Conservation (phyloP, 1,139 yeast genomes). For the Lodderomyces beijingensis region DNA sequence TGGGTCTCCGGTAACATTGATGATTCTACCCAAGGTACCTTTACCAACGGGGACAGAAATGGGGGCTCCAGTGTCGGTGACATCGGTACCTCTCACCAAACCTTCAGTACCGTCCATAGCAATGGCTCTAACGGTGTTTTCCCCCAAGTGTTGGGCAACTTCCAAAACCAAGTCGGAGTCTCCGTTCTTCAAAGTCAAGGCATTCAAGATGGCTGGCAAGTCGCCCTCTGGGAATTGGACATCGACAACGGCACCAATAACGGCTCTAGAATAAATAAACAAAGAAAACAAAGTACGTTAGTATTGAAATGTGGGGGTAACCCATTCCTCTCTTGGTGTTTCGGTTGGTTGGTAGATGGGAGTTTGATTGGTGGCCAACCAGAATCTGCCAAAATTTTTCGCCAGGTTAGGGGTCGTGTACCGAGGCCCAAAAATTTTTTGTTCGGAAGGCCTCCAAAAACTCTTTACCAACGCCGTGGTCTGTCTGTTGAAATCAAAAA, state of each 20-base stretch:
- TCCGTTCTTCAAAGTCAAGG: conserved; percentile 76
- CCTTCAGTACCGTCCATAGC: conserved; percentile 99
- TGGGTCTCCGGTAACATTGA: conserved; percentile 99
- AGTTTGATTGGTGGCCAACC: too few relatives aligned
- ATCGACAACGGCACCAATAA: conserved; percentile 99
- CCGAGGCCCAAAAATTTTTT: too few relatives aligned
- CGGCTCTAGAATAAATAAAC: conserved; percentile 89
- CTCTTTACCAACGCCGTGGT: too few relatives aligned
- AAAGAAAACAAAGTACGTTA: too few relatives aligned
- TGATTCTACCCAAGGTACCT: conserved; percentile 97
- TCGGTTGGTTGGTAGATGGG: too few relatives aligned
- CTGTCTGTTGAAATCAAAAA: too few relatives aligned
- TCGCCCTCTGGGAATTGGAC: conserved; percentile 97
- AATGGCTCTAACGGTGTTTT: conserved; percentile 99
- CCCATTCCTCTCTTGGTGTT: too few relatives aligned
- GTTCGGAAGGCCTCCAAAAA: too few relatives aligned
- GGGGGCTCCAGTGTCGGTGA: conserved; percentile 95
- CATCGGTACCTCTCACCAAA: conserved; percentile 95
- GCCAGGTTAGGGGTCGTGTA: too few relatives aligned
- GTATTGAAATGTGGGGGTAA: too few relatives aligned
- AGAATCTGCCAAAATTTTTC: too few relatives aligned
- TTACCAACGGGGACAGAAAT: conserved; percentile 99
- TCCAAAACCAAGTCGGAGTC: conserved; percentile 82
- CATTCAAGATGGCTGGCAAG: conserved; percentile 96
- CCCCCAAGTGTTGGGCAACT: conserved; percentile 99